A percentile compares a stretch with the other conserved stretches of the same genome.
phyloP scores from a whole-genome alignment of 768 basidiomycete genomes.

The Leccinum broughii region DNA sequence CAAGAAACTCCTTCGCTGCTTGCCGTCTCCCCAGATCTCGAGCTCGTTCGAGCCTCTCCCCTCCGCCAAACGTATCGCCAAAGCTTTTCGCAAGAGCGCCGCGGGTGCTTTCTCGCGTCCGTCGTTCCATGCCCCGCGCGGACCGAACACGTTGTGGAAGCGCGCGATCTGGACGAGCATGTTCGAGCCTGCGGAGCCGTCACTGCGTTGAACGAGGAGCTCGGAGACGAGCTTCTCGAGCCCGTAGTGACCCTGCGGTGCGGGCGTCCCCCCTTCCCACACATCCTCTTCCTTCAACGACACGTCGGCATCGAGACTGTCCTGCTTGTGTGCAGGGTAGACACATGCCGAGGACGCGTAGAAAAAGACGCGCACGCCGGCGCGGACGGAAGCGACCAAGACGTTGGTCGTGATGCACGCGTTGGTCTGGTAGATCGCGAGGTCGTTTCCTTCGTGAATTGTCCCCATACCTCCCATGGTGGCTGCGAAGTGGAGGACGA shows the following conservation, averaged over 20 bases:
- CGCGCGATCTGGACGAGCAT: conserved; percentile 49
- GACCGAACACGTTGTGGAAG: conserved; percentile 62
- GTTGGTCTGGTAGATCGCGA: conserved; percentile 50
- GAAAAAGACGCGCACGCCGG: conserved; percentile 46
- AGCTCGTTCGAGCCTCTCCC: conserved; percentile 24
- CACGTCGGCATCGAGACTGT: conserved; percentile 32
- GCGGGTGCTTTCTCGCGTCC: conserved; percentile 63
- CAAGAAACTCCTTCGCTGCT: conserved; percentile 54
- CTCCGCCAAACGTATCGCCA: conserved; percentile 29
- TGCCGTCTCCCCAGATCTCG: conserved; percentile 61
- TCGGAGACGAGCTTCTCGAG: conserved; percentile 57
- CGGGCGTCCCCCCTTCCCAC: conserved; percentile 39
- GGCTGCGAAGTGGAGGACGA: conserved; percentile 58
- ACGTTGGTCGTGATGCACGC: conserved; percentile 51
- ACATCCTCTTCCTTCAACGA: conserved; percentile 49
- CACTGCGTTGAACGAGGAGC: conserved; percentile 40
- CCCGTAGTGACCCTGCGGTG: conserved; percentile 58
- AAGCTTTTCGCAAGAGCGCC: conserved; percentile 54
- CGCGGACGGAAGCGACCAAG: conserved; percentile 38
- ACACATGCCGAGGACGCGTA: conserved; percentile 63
- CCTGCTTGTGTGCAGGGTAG: conserved; percentile 49
- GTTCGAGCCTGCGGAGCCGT: conserved; percentile 12
- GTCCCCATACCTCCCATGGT: conserved; percentile 68
- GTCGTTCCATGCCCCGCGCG: conserved; percentile 50
- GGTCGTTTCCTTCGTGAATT: conserved; percentile 52